Base-by-base conservation (phyloP, 1,284 basidiomycete species). In the Boletus hoseneyae region DNA sequence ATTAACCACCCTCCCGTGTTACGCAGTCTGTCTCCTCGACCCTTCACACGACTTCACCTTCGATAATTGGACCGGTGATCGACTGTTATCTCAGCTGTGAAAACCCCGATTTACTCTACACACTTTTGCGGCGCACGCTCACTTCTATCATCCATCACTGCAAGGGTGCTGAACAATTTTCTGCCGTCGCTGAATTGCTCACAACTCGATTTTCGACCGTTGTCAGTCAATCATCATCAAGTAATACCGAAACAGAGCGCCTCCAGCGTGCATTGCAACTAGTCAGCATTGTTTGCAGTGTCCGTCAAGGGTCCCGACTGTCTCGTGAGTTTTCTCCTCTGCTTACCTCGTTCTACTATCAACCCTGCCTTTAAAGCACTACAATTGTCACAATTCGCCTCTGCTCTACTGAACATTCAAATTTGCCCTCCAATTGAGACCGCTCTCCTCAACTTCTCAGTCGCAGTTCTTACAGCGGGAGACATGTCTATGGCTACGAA, bases 61-160 rank as follows among this genome's bases (percentile, higher is more conserved):
- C 82, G 1, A 74, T 93, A 40, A 71, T 92, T 27, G 57, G 66
- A 1, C 74, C 79, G 0, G 70, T 93, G 1, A 55, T 90, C 8
- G 63, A 69, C 4, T 75, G 71, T 52, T 74, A 86, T 61, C 66
- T 88, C n/a, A 65, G 62, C 2, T 59, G 65, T 29, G 68, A 73
- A n/a, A 61, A 69, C 9, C 65, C 75, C 0, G 73, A 75, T n/a
- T 55, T 62, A 8, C 76, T 79, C 0, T 75, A 73, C 51, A 80
- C 72, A 0, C 74, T 89, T 15, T 60, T 88, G 23, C 81, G 85
- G 6, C 79, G 88, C n/a, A 73, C 86, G 3, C 67, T 90, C 5
- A 94, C 89, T 0, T 85, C 91, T 0, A 69, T 92, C 15, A 80
- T 88, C 5, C 92, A 94, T 64, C 90, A 94, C 62, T 85, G 85